A percentile compares a stretch with the other conserved stretches of the same genome.
Evolutionary conservation across 495 filamentous ascomycete genomes (phyloP).

Genomic region (Cryomyces antarcticus): DNA sequence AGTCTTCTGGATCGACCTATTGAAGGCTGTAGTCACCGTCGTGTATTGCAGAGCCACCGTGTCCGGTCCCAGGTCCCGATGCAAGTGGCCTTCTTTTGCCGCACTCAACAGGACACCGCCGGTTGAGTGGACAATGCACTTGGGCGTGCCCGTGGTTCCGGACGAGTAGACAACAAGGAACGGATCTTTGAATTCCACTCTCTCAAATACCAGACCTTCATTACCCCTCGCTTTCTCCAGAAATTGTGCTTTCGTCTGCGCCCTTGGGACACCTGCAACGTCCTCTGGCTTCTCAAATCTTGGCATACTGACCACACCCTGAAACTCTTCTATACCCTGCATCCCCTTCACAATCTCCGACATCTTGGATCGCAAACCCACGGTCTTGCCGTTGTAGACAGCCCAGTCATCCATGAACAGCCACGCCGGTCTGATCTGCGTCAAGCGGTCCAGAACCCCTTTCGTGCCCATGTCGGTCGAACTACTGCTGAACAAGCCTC

Average conservation of each 20-base stretch:
- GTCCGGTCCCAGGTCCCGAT: conserved; percentile 29
- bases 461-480: conserved; percentile 66
- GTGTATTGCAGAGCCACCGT: conserved; percentile 28
- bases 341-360: conserved; percentile 41
- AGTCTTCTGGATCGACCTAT: not conserved
- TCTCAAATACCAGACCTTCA: conserved; percentile 29
- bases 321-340: conserved; percentile 33
- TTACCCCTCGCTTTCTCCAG: conserved; percentile 23
- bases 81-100: conserved; percentile 40
- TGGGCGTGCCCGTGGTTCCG: conserved; percentile 54
- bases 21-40: conserved; percentile 30
- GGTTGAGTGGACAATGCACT: conserved; percentile 53
- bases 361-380: conserved; percentile 56
- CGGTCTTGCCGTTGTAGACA: conserved; percentile 56
- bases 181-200: conserved; percentile 44
- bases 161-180: conserved; percentile 53
- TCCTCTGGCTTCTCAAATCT: conserved; percentile 41
- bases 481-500: conserved; percentile 48
- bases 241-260: conserved; percentile 32
- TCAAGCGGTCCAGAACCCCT: conserved; percentile 51
- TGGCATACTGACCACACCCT: conserved; percentile 42
- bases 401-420: conserved; percentile 63
- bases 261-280: conserved; percentile 30
- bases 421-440: conserved; percentile 50
- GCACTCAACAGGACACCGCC: conserved; percentile 38